Percentiles rank a stretch among this genome's conserved stretches.
phyloP scores from a whole-genome alignment of 306 rosid genomes.

The Lathyrus tuberosus region DNA sequence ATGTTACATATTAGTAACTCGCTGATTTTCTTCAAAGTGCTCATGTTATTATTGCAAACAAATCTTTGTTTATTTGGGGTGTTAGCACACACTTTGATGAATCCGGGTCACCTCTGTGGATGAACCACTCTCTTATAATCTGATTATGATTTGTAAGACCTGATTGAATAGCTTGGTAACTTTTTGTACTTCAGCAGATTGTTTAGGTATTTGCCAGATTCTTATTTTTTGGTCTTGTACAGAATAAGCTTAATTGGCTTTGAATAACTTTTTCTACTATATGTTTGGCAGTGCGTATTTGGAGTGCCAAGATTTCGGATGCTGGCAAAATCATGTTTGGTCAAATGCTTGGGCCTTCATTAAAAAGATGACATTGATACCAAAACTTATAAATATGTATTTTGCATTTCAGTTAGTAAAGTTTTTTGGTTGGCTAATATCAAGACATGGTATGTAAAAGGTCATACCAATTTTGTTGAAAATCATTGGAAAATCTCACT shows the following conservation, averaged over 20 bases:
- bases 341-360: not conserved
- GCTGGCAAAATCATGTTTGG: not conserved
- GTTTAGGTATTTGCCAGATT: not conserved
- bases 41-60: too few relatives aligned
- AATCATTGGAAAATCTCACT: too few relatives aligned
- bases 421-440: not conserved
- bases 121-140: not conserved
- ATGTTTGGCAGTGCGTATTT: conserved; percentile 3
- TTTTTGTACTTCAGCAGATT: not conserved
- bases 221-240: too few relatives aligned
- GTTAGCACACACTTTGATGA: not conserved
- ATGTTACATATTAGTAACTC: not conserved
- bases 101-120: not conserved
- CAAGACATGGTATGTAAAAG: too few relatives aligned
- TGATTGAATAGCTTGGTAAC: not conserved
- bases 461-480: too few relatives aligned
- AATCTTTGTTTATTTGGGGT: not conserved
- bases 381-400: not conserved
- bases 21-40: not conserved
- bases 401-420: not conserved
- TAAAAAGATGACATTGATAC: not conserved
- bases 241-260: too few relatives aligned
- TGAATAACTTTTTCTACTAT: too few relatives aligned
- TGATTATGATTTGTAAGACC: not conserved
- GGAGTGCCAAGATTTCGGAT: not conserved